Base-by-base conservation (phyloP, 169 alveolate genomes). In the Plasmodium vivax region DNA sequence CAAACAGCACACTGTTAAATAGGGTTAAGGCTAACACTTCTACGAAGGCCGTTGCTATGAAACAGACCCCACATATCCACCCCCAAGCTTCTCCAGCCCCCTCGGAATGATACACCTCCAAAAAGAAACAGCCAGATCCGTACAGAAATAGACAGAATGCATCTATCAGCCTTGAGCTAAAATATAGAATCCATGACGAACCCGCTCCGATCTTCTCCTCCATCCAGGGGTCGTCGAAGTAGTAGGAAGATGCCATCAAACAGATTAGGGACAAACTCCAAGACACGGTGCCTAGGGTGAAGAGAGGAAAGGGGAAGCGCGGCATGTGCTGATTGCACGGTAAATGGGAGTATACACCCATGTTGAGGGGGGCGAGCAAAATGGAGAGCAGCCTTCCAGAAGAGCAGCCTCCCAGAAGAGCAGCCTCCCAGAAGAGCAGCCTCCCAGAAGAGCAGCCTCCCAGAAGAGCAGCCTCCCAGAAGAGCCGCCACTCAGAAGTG, bases 21-120 rank as follows among this genome's bases (percentile, higher is more conserved):
- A 93, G 75, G 84, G 95, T 93, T 47, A 97, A 93, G 23, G 97
- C 98, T 19, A 95, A 93, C 19, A 97, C 96, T 82, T 97, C 98
- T 73, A 95, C 94, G 47, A 92, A 72, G 9, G 79, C 95, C 16
- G 99, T 96, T 27, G 95, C 94, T 75, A 97, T 80, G 94, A 95
- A 98, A 73, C 98, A 84, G 73, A 85, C 32, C 68, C 98, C 98
- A 74, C 98, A 97, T 47, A 97, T 95, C 98, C 99, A 98, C 19
- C 99, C 99, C 98, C 98, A 96, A 58, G 97, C 97, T 83, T 98
- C 99, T 45, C 98, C 98, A 71, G 99, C 98, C 14, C 99, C 99
- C 92, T 98, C 98, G 4, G 99, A 97, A 87, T 98, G 99, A 96
- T 98, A 98, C 23, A 97, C 97, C 84, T 98, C 99, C 51, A 97